Conservation (phyloP, 139 green algal species). For the Chlorella sp. region DNA sequence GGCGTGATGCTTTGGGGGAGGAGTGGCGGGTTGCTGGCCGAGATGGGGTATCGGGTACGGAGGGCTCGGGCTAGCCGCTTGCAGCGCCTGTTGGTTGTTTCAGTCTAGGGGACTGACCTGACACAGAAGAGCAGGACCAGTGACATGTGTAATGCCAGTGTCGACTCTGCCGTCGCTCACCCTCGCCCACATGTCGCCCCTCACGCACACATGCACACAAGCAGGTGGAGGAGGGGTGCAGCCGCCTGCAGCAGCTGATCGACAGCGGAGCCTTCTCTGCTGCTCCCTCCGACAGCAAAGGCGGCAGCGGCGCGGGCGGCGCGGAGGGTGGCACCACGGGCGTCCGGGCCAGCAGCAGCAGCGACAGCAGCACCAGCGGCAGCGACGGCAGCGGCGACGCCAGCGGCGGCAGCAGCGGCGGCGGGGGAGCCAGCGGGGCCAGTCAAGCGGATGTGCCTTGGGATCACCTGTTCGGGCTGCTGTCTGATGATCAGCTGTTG, state of each 20-base stretch:
- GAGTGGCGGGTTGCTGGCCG: too few relatives aligned
- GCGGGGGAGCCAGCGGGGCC: not conserved
- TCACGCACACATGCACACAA: not conserved
- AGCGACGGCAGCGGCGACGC: not conserved
- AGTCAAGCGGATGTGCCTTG: conserved; percentile 5
- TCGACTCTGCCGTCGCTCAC: too few relatives aligned
- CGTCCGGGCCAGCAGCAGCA: not conserved
- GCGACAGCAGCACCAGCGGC: not conserved
- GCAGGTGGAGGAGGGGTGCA: conserved; percentile 20
- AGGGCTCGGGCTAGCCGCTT: too few relatives aligned
- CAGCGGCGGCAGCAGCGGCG: not conserved
- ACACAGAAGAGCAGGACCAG: too few relatives aligned
- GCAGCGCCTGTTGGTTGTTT: too few relatives aligned
- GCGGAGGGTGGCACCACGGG: too few relatives aligned
- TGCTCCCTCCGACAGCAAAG: not conserved
- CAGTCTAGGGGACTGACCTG: too few relatives aligned
- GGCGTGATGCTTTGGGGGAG: too few relatives aligned
- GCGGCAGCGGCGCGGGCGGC: not conserved
- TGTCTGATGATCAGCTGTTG: conserved; percentile 27
- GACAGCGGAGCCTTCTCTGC: conserved; percentile 11
- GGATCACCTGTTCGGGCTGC: conserved; percentile 31
- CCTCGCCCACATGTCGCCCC: too few relatives aligned
- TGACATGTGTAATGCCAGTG: too few relatives aligned
- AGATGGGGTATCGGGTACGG: too few relatives aligned
- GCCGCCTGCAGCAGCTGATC: conserved; percentile 5